Base-by-base conservation (phyloP, 2,329 filamentous ascomycete species). In the Fusarium domesticum region DNA sequence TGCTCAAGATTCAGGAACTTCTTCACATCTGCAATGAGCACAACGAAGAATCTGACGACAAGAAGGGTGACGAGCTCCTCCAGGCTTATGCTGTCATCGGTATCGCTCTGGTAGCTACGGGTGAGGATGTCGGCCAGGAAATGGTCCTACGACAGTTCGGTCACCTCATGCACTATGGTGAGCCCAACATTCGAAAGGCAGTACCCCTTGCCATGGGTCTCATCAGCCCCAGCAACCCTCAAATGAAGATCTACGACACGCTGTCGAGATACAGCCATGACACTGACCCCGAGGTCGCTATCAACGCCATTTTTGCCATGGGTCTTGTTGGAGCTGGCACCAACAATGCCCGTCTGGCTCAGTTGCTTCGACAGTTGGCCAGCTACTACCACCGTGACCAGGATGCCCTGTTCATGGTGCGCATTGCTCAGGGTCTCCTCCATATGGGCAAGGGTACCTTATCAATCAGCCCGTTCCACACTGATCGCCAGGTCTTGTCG, bases 211-310 rank as follows among this genome's bases (percentile, higher is more conserved):
- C 93, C 18, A 95, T 98, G 89, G 95, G 91, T 61, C 79, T 98
- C 42, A 85, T 98, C 64, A 96, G 89, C 70, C 89, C 95, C 11
- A 96, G 90, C 72, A 98, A 98, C 73, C 93, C 93, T 10, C 95
- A 98, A 68, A 98, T 98, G 92, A 98, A 97, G 77, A 88, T 98
- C 37, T 98, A 98, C 73, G 93, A 98, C 68, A 98, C 93, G 1
- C 76, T 98, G 10, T 98, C 93, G 39, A 80, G 93, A 63, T 98
- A 98, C 78, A 95, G 87, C 53, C 93, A 98, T 78, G 93, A 98
- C 73, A 98, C 93, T 57, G 93, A 98, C 71, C 95, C 92, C 51
- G 93, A 98, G 62, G 93, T 98, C 36, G 93, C 93, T 31, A 87
- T 98, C 69, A 98, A 97, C 64, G 90, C 93, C 61, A 98, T 98